Conservation (phyloP, 805 yeast genomes). For the Candida orba region DNA sequence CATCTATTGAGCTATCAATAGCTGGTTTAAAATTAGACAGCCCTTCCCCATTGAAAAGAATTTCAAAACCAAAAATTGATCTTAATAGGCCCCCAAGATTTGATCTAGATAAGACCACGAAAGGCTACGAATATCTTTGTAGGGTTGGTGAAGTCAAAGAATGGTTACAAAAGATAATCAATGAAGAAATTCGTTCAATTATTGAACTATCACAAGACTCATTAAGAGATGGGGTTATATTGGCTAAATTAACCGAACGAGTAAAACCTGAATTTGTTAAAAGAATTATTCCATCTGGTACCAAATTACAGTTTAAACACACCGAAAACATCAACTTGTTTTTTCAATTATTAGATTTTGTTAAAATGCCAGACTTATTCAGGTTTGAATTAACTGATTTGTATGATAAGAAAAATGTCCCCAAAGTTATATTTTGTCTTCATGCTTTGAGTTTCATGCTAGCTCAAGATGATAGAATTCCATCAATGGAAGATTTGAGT, state of each 20-base stretch:
- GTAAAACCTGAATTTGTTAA: slow-evolving; percentile 61
- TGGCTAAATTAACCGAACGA: slow-evolving; percentile 70
- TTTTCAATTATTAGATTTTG: slow-evolving; percentile 57
- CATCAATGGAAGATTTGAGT: slow-evolving; percentile 53
- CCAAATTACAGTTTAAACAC: slow-evolving; percentile 75
- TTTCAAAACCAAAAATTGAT: slow-evolving; percentile 1
- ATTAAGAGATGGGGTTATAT: slow-evolving; percentile 74
- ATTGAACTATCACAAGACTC: slow-evolving; percentile 50
- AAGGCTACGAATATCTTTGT: slow-evolving; percentile 73
- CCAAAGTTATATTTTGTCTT: slow-evolving; percentile 87
- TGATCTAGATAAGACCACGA: slow-evolving; percentile 15
- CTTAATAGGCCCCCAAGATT: slow-evolving; percentile 9
- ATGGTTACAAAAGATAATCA: slow-evolving; percentile 66
- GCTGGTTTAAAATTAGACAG: slow-evolving; percentile 18
- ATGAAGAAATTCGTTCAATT: slow-evolving; percentile 49
- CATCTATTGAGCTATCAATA: slow-evolving; percentile 11
- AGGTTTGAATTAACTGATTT: slow-evolving; percentile 88
- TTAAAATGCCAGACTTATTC: slow-evolving; percentile 81
- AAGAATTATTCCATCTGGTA: slow-evolving; percentile 47
- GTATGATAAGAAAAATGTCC: slow-evolving; percentile 85
- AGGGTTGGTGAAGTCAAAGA: slow-evolving; percentile 73
- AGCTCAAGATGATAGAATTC: slow-evolving; percentile 45
- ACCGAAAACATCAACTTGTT: slow-evolving; percentile 89
- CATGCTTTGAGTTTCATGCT: slow-evolving; percentile 82
- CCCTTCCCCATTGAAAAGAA: slow-evolving; percentile 22